A percentile compares a stretch with the other conserved stretches of the same genome.
phyloP scores from a whole-genome alignment of 441 rosid species.

The Viola pubescens region DNA sequence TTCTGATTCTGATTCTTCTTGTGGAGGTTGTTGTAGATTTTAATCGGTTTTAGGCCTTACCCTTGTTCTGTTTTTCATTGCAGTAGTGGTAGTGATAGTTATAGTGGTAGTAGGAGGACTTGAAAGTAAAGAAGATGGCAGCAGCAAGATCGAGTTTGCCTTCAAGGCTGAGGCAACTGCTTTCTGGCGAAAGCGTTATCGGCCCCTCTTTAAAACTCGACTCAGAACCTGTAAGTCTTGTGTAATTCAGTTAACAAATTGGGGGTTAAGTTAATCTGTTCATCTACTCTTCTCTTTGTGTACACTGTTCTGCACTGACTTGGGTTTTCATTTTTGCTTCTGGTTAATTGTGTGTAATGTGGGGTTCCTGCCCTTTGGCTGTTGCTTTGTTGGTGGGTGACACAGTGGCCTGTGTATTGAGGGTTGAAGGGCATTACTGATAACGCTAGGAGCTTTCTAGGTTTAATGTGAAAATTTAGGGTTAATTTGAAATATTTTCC shows the following conservation, averaged over 20 bases:
- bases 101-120: conserved; percentile 22
- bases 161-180: conserved; percentile 81
- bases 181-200: conserved; percentile 74
- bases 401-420: no score
- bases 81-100: conserved; percentile 16
- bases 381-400: neutral
- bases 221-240: conserved; percentile 74
- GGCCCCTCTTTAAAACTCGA: conserved; percentile 79
- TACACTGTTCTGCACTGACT: neutral
- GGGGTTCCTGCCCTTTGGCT: neutral
- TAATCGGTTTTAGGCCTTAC: neutral
- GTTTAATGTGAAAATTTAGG: no score
- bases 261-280: neutral
- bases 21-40: neutral
- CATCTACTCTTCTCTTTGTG: neutral
- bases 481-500: no score
- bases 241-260: no score
- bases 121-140: conserved; percentile 54
- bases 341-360: neutral
- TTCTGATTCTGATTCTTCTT: conserved; percentile 7
- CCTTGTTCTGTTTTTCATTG: neutral
- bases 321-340: conserved; percentile 14
- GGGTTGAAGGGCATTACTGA: no score
- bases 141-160: conserved; percentile 84
- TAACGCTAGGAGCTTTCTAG: no score